Evolutionary conservation across 495 filamentous ascomycete genomes (phyloP).

Genomic region (Daldinia childiae): DNA sequence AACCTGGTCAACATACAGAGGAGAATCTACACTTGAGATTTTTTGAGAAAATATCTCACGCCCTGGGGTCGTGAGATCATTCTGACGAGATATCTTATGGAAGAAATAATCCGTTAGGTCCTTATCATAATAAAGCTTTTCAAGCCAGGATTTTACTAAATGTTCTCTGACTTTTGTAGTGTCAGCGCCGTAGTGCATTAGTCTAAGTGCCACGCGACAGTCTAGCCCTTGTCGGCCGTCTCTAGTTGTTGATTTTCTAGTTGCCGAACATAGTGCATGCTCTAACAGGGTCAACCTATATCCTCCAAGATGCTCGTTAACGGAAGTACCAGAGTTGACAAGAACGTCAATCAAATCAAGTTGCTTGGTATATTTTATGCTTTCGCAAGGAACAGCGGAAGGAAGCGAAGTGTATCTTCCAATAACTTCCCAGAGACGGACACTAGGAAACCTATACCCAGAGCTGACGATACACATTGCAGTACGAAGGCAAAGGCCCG

Average conservation of each 20-base stretch:
- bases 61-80: not conserved
- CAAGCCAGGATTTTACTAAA: not conserved
- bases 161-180: not conserved
- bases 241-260: no score
- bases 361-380: not conserved
- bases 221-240: not conserved
- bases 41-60: not conserved
- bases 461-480: not conserved
- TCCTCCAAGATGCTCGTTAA: no score
- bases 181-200: slow-evolving; percentile 16
- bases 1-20: not conserved
- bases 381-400: no score
- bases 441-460: not conserved
- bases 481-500: not conserved
- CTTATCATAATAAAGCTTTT: not conserved
- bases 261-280: no score
- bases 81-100: not conserved
- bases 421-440: no score
- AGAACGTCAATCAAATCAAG: not conserved
- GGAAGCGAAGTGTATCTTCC: no score
- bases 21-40: not conserved
- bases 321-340: not conserved
- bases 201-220: not conserved
- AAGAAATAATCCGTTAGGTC: not conserved
- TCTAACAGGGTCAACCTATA: no score